phyloP scores from a whole-genome alignment of 495 filamentous ascomycete genomes.

The Xylaria acuta region DNA sequence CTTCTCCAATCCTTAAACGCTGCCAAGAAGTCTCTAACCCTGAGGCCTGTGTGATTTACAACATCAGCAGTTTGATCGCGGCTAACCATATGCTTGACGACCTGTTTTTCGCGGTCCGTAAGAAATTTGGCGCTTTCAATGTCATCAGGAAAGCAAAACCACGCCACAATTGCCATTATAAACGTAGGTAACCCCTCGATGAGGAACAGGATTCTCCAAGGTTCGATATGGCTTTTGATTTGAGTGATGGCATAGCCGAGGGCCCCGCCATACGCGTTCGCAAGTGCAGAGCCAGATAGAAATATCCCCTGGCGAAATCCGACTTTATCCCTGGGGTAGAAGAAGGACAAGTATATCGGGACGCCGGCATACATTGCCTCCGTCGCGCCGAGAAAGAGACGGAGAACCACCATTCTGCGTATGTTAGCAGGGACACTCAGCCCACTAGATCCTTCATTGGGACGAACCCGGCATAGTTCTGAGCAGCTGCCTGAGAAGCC shows the following conservation, averaged over 20 bases:
- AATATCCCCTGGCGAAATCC: slow-evolving; percentile 82
- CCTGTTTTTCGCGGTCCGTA: slow-evolving; percentile 33
- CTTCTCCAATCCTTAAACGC: slow-evolving; percentile 38
- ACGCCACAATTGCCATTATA: slow-evolving; percentile 66
- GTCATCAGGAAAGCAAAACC: slow-evolving; percentile 67
- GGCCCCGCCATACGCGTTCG: slow-evolving; percentile 75
- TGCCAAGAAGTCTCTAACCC: slow-evolving; percentile 29
- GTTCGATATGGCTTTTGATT: slow-evolving; percentile 67
- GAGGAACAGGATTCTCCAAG: slow-evolving; percentile 77
- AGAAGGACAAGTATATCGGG: slow-evolving; percentile 62
- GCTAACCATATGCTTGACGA: slow-evolving; percentile 31
- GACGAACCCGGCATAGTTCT: slow-evolving; percentile 72
- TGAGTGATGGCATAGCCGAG: slow-evolving; percentile 75
- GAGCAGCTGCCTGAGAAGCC: slow-evolving; percentile 72
- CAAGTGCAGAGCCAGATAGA: slow-evolving; percentile 73
- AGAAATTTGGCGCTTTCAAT: slow-evolving; percentile 40
- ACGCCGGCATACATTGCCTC: slow-evolving; percentile 40
- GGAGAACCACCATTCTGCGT: slow-evolving; percentile 27
- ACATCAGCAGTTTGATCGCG: slow-evolving; percentile 36
- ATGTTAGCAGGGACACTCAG: slow-evolving; percentile 61
- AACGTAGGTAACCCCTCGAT: slow-evolving; percentile 72
- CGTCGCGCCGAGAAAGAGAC: slow-evolving; percentile 32
- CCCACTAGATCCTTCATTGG: slow-evolving; percentile 75
- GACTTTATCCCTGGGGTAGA: slow-evolving; percentile 79
- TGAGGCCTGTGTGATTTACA: slow-evolving; percentile 32